phyloP scores from a whole-genome alignment of 1,284 basidiomycete genomes.

The Austroboletus niveus region DNA sequence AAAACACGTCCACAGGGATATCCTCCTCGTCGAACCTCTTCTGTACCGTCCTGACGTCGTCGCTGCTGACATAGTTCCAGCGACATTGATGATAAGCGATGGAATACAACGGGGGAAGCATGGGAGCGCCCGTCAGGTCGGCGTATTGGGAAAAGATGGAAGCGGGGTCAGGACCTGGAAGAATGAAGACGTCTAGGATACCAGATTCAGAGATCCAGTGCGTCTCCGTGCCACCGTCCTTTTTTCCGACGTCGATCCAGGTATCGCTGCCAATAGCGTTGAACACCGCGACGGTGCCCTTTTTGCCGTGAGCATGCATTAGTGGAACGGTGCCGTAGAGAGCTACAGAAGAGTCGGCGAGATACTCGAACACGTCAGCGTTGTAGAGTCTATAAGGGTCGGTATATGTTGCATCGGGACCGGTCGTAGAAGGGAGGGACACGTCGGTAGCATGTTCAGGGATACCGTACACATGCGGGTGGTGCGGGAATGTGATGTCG shows the following conservation, averaged over 20 bases:
- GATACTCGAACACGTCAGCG: constrained; percentile 96
- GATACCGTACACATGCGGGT: constrained; percentile 90
- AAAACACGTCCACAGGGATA: constrained; percentile 95
- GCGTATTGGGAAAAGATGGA: constrained; percentile 88
- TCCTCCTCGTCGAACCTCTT: constrained; percentile 88
- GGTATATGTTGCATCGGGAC: constrained; percentile 65
- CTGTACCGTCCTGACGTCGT: constrained; percentile 88
- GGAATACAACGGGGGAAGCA: constrained; percentile 88
- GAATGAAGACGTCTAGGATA: constrained; percentile 90
- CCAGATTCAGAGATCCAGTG: constrained; percentile 99
- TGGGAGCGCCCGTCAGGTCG: constrained; percentile 79
- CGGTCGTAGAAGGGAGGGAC: constrained; percentile 83
- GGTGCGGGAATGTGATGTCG: constrained; percentile 92
- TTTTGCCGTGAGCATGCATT: constrained; percentile 87
- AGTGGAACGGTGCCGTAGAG: constrained; percentile 92
- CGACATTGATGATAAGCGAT: constrained; percentile 97
- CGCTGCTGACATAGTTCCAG: constrained; percentile 96
- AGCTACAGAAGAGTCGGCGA: constrained; percentile 87
- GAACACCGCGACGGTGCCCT: constrained; percentile 88
- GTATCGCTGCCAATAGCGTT: constrained; percentile 92
- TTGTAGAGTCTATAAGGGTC: constrained; percentile 98
- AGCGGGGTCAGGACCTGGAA: constrained; percentile 84
- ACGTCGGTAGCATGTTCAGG: constrained; percentile 95
- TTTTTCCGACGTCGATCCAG: constrained; percentile 86
- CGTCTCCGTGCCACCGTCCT: constrained; percentile 55